Percentiles rank a stretch among this genome's conserved stretches.
These are phyloP conservation scores for Talaromyces funiculosus DNA, from an alignment of 2,329 filamentous ascomycete species.

Conservation along the genomic window DNA sequence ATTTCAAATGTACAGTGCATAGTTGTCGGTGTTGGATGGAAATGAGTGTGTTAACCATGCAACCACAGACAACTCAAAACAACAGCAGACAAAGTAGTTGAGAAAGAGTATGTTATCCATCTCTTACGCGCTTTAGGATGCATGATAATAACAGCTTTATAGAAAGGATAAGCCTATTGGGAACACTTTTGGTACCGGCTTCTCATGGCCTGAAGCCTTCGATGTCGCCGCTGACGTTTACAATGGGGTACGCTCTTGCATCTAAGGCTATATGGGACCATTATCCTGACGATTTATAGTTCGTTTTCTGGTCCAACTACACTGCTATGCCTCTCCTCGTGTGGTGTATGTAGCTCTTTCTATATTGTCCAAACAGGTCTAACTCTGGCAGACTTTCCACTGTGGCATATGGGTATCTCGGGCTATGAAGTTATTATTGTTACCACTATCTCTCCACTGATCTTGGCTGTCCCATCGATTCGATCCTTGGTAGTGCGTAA, in stretches of 20 bases:
- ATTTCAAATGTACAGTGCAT: constrained; percentile 45
- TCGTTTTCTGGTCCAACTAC: constrained; percentile 91
- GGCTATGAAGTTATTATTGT: constrained; percentile 90
- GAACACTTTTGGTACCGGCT: constrained; percentile 63
- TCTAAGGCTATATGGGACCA: background rate
- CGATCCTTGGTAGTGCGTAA: constrained; percentile 64
- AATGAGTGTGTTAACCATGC: constrained; percentile 29
- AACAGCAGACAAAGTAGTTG: constrained; percentile 46
- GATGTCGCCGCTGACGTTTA: constrained; percentile 86
- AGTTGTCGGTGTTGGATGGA: constrained; percentile 35
- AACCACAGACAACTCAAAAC: constrained; percentile 46
- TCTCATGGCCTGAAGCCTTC: constrained; percentile 67
- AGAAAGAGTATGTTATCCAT: constrained; percentile 63
- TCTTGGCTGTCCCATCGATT: constrained; percentile 66
- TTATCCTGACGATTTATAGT: constrained; percentile 50
- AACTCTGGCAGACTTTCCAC: constrained; percentile 66
- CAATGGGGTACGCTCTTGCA: constrained; percentile 62
- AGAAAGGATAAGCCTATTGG: constrained; percentile 72
- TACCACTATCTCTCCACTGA: constrained; percentile 71
- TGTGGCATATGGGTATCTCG: constrained; percentile 99
- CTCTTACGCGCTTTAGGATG: background rate
- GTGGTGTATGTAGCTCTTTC: constrained; percentile 66
- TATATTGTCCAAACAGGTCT: constrained; percentile 13
- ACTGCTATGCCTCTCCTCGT: constrained; percentile 84
- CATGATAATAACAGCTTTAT: constrained; percentile 18